phyloP scores from a whole-genome alignment of 106 monocot genomes.

The Gastrodia elata region DNA sequence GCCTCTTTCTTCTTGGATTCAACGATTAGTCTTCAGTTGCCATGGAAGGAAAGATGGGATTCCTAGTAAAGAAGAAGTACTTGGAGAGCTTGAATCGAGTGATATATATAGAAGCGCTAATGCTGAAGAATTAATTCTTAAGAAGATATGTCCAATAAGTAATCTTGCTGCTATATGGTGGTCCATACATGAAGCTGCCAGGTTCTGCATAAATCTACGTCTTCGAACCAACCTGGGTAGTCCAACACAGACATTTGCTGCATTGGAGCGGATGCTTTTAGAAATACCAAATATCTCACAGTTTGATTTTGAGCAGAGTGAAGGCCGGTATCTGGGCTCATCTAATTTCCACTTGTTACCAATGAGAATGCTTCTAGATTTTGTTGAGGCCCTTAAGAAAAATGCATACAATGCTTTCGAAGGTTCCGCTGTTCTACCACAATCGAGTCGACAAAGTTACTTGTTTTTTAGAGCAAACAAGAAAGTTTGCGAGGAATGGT shows the following conservation, averaged over 20 bases:
- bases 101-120: constrained; percentile 21
- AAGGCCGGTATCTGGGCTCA: constrained; percentile 42
- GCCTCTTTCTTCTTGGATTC: constrained; percentile 85
- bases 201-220: constrained; percentile 64
- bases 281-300: constrained; percentile 63
- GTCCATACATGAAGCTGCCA: constrained; percentile 84
- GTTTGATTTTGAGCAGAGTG: constrained; percentile 49
- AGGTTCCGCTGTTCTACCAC: constrained; percentile 68
- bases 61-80: constrained; percentile 36
- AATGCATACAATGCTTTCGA: constrained; percentile 96
- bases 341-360: constrained; percentile 68
- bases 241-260: constrained; percentile 92
- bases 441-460: constrained; percentile 51
- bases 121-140: constrained; percentile 28
- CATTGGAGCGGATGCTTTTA: constrained; percentile 94
- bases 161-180: constrained; percentile 91
- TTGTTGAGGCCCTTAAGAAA: constrained; percentile 94
- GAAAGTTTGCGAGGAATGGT: constrained; percentile 99
- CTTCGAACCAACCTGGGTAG: constrained; percentile 95
- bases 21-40: constrained; percentile 65
- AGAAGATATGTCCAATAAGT: constrained; percentile 60
- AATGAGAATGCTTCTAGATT: constrained; percentile 79
- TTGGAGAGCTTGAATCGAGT: constrained; percentile 14
- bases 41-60: constrained; percentile 21
- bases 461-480: constrained; percentile 92